These are phyloP conservation scores for Hemerocallis citrina DNA, from an alignment of 106 monocot species.

Conservation along the genomic window DNA sequence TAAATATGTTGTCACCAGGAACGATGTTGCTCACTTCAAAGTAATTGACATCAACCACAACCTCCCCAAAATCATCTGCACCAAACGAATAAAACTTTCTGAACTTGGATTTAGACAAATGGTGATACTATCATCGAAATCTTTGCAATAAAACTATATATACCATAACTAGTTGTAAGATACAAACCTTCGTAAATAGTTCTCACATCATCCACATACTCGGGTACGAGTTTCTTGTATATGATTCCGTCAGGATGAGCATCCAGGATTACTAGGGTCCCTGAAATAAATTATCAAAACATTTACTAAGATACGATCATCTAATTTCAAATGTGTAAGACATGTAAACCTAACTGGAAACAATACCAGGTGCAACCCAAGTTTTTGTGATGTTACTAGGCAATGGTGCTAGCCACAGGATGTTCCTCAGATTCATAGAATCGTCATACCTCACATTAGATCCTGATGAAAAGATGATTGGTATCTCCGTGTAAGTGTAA, in stretches of 20 bases:
- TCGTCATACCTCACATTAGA: constrained; percentile 74
- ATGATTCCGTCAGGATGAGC: constrained; percentile 82
- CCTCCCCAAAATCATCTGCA: constrained; percentile 80
- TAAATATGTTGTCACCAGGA: constrained; percentile 61
- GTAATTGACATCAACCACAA: constrained; percentile 82
- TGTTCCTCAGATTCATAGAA: constrained; percentile 90
- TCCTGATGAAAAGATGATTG: constrained; percentile 32
- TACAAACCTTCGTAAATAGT: constrained; percentile 92
- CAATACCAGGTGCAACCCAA: constrained; percentile 79
- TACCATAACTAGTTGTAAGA: background rate
- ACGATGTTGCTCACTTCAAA: constrained; percentile 34
- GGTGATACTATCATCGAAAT: no score
- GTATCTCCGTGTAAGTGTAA: background rate
- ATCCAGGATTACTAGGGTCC: constrained; percentile 78
- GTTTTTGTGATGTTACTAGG: constrained; percentile 52
- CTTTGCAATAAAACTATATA: no score
- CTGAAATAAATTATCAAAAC: constrained; percentile 20
- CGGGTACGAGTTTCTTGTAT: constrained; percentile 63
- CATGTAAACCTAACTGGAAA: background rate
- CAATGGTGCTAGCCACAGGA: constrained; percentile 91
- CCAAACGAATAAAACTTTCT: background rate
- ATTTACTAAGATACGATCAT: background rate
- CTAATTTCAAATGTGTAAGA: background rate
- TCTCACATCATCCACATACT: constrained; percentile 73
- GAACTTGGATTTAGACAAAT: no score